Evolutionary conservation across 1,284 basidiomycete genomes (phyloP), one percentile per base, ranked within the genome.

Genomic region (Hortiboletus rubellus): DNA sequence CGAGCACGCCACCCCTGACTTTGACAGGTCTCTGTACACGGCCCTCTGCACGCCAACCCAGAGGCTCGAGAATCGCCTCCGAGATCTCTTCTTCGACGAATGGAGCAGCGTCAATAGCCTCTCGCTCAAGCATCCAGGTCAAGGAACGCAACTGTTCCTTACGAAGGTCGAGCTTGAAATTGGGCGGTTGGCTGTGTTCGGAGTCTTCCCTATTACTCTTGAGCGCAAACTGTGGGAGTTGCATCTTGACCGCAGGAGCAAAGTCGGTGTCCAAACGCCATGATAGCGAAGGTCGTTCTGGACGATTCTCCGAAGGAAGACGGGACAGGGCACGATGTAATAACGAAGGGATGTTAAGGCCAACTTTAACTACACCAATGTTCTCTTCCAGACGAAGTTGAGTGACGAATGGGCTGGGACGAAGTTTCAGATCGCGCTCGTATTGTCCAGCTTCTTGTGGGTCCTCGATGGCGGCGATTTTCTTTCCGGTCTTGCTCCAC

Each of bases 51-150:
- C 94, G 83, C 95, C 96, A 98, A 5, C 92, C 91, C 8, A 98
- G 78, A 47, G 93, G 87, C 53, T 86, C 86, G 6, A 96, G 79
- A 46, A 91, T 81, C 1, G 94, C 93, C 70, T 98, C 95, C 0
- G 93, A 90, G 43, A 98, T 93, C 71, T 98, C 95, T 71, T 98
- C 95, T 68, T 98, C 95, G 30, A 93, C 72, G 72, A 97, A 98
- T 1, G 89, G 84, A 14, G 82, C 74, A 7, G 84, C 85, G 51
- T 87, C 79, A 0, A 72, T 62, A 10, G 81, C 78, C 72, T 98
- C 95, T 68, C 94, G 92, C 43, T 78, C 72, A 24, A 96, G 75
- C 96, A 98, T 98, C 95, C 95, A 98, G 52, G 85, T 85, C 44
- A 98, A 75, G 5, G 96, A 98, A 42, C 96, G 89, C 14, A 92